Evolutionary conservation across 2,329 filamentous ascomycete genomes (phyloP), one percentile per base, ranked within the genome.

Genomic region (Talaromyces sp.): DNA sequence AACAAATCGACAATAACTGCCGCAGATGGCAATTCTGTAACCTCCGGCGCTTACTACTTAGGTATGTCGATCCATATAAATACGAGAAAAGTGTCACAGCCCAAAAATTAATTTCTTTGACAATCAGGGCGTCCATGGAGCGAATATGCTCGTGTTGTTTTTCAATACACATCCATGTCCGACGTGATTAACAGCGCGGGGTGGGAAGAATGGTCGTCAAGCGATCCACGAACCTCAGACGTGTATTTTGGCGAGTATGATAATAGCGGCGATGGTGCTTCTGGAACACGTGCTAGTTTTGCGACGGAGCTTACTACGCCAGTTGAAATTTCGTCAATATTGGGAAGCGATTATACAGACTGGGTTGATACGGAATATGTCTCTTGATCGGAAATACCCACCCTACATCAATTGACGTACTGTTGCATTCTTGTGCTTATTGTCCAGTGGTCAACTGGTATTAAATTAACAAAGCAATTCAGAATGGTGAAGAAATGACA

Each of bases 221-320:
- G 74, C 2, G 74, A 80, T 50, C 68, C 76, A n/a, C 76, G 79
- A 38, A 85, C 82, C 1, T 76, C 75, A 35, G 73, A 83, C 50
- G 81, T 87, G 1, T 70, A 75, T 27, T 88, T 83, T 63, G 82
- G 73, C 10, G 86, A 88, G 75, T 88, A 82, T 67, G 72, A 65
- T 21, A 88, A 88, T 71, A 79, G 78, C 1, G 86, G 86, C 1
- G 68, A 74, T 32, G 86, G 86, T 2, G 76, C 85, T 2, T 70
- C 72, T 19, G 84, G 84, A 0, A 78, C 75, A 0, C 75, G 85
- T 55, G 84, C 82, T 10, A 75, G 72, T 61, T 84, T 83, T 65
- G 69, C 77, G 1, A 75, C 69, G 41, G 76, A 71, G 59, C 61
- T 81, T 52, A 68, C 65, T 29, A 62, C 70, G 51, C 69, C 81